These are phyloP conservation scores for Phialophora macrospora DNA, from an alignment of 2,329 filamentous ascomycete genomes.

Conservation along the genomic window DNA sequence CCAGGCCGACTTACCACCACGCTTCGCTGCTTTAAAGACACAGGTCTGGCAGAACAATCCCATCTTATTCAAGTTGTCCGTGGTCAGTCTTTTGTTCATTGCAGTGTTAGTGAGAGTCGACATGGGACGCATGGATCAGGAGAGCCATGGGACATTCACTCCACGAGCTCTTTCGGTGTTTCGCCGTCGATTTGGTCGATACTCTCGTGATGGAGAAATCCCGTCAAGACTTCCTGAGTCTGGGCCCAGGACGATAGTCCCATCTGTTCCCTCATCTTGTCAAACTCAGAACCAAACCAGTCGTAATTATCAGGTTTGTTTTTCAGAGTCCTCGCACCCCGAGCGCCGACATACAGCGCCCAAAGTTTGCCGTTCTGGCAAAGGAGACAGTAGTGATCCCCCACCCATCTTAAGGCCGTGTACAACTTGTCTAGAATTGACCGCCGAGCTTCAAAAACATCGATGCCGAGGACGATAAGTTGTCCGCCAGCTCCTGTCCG, in stretches of 20 bases:
- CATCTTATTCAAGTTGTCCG: too few relatives aligned
- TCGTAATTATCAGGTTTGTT: not conserved
- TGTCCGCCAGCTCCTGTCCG: not conserved
- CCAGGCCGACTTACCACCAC: too few relatives aligned
- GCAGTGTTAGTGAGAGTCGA: too few relatives aligned
- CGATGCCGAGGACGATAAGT: not conserved
- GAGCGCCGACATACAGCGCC: not conserved
- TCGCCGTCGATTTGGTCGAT: conserved; percentile 1
- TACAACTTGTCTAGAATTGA: not conserved
- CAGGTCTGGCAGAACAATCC: too few relatives aligned
- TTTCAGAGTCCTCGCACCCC: not conserved
- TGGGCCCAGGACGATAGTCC: not conserved
- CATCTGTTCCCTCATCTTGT: not conserved
- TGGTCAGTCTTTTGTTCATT: too few relatives aligned
- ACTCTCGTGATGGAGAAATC: not conserved
- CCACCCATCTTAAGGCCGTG: not conserved
- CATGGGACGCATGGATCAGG: too few relatives aligned
- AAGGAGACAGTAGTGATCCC: not conserved
- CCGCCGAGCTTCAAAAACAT: not conserved
- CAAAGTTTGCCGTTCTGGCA: not conserved
- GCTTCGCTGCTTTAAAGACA: too few relatives aligned
- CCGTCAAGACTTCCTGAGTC: not conserved
- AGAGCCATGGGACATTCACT: not conserved
- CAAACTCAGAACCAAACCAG: not conserved
- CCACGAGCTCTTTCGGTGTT: not conserved